A percentile compares a stretch with the other conserved stretches of the same genome.
These are phyloP conservation scores for Wolfiporia cocos DNA, from an alignment of 1,284 basidiomycete species.

Conservation along the genomic window DNA sequence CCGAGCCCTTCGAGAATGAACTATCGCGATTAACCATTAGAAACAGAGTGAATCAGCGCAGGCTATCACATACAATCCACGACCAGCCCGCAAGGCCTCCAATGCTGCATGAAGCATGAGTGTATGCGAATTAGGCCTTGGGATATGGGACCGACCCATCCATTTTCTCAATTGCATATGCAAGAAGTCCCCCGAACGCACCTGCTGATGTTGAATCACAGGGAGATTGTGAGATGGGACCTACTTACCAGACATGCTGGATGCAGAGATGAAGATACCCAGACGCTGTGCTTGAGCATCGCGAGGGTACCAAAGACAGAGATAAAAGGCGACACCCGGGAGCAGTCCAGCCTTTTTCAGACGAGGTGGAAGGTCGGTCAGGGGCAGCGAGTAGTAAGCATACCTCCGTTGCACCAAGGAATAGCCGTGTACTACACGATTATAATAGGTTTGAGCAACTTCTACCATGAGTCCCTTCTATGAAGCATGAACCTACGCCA, in stretches of 20 bases:
- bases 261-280: conserved; percentile 47
- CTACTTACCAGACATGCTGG: conserved; percentile 41
- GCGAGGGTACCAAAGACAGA: conserved; percentile 27
- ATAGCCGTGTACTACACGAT: conserved; percentile 1
- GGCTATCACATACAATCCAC: conserved; percentile 7
- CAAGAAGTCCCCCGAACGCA: conserved; percentile 3
- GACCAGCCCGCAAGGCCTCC: conserved; percentile 12
- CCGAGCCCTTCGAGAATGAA: conserved; percentile 26
- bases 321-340: conserved; percentile 47
- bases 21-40: too few relatives aligned
- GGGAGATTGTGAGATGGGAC: too few relatives aligned
- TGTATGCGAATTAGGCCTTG: too few relatives aligned
- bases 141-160: too few relatives aligned
- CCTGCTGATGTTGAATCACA: not conserved
- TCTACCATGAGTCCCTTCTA: not conserved
- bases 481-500: not conserved
- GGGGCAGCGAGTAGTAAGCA: not conserved
- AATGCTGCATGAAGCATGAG: too few relatives aligned
- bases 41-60: not conserved
- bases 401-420: conserved; percentile 6
- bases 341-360: conserved; percentile 37
- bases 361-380: conserved; percentile 40
- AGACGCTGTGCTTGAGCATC: conserved; percentile 10
- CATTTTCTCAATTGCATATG: conserved; percentile 5
- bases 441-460: not conserved